Evolutionary conservation across 2,329 filamentous ascomycete genomes (phyloP).

Genomic region (Colletotrichum endophyticum): DNA sequence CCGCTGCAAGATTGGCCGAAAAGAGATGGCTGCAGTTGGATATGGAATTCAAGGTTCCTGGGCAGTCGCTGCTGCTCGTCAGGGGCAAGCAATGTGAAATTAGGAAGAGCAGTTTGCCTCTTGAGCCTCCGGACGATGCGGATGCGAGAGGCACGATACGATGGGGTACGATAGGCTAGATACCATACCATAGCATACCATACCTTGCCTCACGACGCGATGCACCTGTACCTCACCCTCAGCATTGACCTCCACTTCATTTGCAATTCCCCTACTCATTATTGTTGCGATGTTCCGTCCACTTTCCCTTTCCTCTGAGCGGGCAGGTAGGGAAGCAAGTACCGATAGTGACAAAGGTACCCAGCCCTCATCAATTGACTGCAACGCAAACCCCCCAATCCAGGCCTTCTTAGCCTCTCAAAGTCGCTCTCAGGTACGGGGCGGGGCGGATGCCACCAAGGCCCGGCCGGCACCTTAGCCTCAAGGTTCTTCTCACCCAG

Average conservation of each 20-base stretch:
- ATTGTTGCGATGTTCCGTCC: not conserved
- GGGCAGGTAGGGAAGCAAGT: not conserved
- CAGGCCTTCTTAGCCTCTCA: not conserved
- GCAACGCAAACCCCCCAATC: not conserved
- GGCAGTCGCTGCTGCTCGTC: not conserved
- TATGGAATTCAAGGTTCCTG: not conserved
- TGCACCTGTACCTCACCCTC: not conserved
- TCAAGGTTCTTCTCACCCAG: not conserved
- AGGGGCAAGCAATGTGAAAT: not conserved
- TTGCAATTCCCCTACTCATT: not conserved
- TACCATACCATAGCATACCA: not conserved
- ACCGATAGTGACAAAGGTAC: not conserved
- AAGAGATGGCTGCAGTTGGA: not conserved
- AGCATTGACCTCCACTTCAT: constrained; percentile 5
- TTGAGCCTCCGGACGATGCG: not conserved
- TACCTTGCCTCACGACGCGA: not conserved
- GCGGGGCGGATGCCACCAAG: not conserved
- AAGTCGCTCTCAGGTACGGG: not conserved
- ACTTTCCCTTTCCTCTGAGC: not conserved
- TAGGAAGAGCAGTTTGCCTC: not conserved
- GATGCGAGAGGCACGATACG: not conserved
- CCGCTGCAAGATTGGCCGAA: constrained; percentile 10
- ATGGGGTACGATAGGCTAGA: not conserved
- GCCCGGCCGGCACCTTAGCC: not conserved
- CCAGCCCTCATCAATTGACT: not conserved